A percentile compares a stretch with the other conserved stretches of the same genome.
Evolutionary conservation across 495 filamentous ascomycete species (phyloP).

Genomic region (Polyplosphaeria fusca): DNA sequence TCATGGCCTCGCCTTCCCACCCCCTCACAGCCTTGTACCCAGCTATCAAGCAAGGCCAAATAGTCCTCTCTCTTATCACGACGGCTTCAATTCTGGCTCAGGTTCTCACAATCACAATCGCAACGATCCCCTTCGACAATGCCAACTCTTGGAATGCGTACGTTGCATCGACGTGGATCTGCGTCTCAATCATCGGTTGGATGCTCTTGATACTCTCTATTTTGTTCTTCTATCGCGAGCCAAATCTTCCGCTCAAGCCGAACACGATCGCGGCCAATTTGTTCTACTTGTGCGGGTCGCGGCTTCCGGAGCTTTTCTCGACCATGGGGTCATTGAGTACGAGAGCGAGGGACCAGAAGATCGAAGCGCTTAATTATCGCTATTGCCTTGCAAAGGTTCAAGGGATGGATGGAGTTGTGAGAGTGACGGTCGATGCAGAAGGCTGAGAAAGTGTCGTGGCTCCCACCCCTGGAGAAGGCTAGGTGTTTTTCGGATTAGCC

Average conservation of each 20-base stretch:
- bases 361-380: neutral
- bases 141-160: conserved; percentile 1
- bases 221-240: neutral
- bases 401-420: neutral
- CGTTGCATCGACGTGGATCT: neutral
- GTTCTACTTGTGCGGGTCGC: neutral
- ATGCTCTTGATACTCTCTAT: neutral
- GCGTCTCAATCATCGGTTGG: neutral
- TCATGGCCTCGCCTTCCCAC: neutral
- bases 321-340: neutral
- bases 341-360: neutral
- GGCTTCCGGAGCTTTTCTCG: neutral
- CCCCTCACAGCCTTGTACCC: neutral
- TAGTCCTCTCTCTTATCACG: neutral
- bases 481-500: no score
- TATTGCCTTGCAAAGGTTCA: conserved; percentile 1
- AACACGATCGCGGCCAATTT: neutral
- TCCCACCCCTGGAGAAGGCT: no score
- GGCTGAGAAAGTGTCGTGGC: no score
- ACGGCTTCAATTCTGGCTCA: neutral
- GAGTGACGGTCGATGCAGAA: neutral
- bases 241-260: neutral
- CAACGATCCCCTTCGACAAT: conserved; percentile 4
- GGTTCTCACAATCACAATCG: conserved; percentile 1
- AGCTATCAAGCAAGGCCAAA: neutral